Evolutionary conservation across 2,329 filamentous ascomycete genomes (phyloP), one percentile per base, ranked within the genome.

Genomic region (Trichoderma sp.): DNA sequence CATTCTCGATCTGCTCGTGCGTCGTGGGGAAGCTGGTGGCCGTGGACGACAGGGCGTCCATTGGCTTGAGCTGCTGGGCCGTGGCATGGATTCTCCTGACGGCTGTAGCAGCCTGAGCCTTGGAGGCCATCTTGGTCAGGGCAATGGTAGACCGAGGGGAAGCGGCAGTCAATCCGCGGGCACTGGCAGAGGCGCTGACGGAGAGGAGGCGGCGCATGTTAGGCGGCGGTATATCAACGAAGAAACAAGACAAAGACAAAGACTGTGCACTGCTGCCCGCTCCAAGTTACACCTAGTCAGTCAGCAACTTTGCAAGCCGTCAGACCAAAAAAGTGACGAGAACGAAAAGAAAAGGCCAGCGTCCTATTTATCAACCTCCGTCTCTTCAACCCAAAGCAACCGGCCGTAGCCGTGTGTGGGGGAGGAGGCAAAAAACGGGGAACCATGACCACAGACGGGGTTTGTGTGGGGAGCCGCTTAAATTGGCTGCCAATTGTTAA

Each of bases 1-100:
- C 90, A 72, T 88, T 82, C 76, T 87, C 78, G 77, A 94, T 90
- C 83, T 89, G 90, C 69, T 92, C 90, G 84, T 96, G 93, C 26
- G 86, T 89, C 70, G 86, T 91, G 30, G 91, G 92, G 81, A 91
- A 95, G 80, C 83, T 86, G 61, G 86, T 86, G 12, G 88, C 83
- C 24, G 86, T 88, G 70, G 86, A 88, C 57, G 86, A 84, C 68
- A 90, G 82, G 18, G 85, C 84, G 61, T 83, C 83, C 72, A 85
- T 83, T 32, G 87, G 84, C 76, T 84, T 84, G 60, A 90, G 83
- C 75, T 89, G 86, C 76, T 84, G 84, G 12, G 86, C 84, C 36
- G 88, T 89, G 75, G 86, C 87, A 76, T 89, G 87, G 75, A 91
- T 81, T 78, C 88, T 84, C 77, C 88, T 83, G 67, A 83, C 81